These are phyloP conservation scores for Pseudocohnilembus persalinus DNA, from an alignment of 169 alveolate genomes.

Conservation along the genomic window DNA sequence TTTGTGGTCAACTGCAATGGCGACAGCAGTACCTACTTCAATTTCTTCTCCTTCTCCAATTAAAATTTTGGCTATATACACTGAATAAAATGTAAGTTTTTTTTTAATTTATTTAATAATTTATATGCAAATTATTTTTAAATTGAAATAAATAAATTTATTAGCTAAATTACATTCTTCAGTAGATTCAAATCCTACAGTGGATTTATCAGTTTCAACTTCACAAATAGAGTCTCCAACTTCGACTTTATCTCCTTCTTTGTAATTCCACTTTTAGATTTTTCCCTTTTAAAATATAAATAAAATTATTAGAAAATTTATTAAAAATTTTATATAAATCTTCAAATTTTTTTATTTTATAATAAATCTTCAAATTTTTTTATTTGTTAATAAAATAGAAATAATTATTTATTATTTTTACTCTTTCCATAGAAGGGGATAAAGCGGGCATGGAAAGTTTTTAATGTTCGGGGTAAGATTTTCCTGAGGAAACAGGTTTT, in stretches of 20 bases:
- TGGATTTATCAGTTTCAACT: slow-evolving; percentile 81
- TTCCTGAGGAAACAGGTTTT: neutral
- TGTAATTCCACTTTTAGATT: slow-evolving; percentile 63
- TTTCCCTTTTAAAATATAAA: slow-evolving; percentile 66
- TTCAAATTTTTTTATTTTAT: too few species aligned
- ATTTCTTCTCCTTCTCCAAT: slow-evolving; percentile 63
- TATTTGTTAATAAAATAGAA: slow-evolving; percentile 64
- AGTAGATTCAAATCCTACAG: slow-evolving; percentile 77
- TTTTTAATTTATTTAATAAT: neutral
- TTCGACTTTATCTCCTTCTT: slow-evolving; percentile 63
- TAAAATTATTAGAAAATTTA: neutral
- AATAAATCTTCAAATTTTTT: slow-evolving; percentile 65
- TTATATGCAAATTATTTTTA: neutral
- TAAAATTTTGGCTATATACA: slow-evolving; percentile 36
- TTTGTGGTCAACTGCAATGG: slow-evolving; percentile 56
- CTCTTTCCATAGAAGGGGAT: slow-evolving; percentile 85
- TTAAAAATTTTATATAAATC: slow-evolving; percentile 55
- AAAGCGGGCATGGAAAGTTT: slow-evolving; percentile 52
- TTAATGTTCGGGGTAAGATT: neutral
- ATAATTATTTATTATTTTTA: slow-evolving; percentile 63
- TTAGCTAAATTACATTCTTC: slow-evolving; percentile 44
- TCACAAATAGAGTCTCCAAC: slow-evolving; percentile 71
- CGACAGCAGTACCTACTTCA: slow-evolving; percentile 58
- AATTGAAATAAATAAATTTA: neutral
- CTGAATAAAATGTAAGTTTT: neutral